Evolutionary conservation across 352 stramenopile genomes (phyloP).

Genomic region (Aphanomyces invadans): DNA sequence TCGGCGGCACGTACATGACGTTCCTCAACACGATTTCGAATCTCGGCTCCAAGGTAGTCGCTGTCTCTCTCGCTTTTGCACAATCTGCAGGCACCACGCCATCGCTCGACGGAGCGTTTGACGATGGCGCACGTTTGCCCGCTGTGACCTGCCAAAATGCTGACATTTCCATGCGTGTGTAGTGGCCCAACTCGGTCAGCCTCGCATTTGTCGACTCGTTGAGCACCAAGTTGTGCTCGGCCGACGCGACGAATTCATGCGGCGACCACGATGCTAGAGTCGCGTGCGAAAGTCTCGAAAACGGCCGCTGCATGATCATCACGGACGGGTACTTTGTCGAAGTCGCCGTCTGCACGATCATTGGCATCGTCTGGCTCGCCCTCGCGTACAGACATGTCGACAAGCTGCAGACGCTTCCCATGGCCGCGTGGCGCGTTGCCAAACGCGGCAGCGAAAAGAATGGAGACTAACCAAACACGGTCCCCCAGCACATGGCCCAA

Average conservation of each 20-base stretch:
- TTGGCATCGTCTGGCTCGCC: conserved; percentile 59
- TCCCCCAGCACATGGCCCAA: no score
- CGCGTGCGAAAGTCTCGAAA: conserved; percentile 45
- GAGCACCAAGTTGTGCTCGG: conserved; percentile 70
- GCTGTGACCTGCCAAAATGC: no score
- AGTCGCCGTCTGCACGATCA: conserved; percentile 53
- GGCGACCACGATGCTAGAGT: conserved; percentile 4
- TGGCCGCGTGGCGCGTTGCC: conserved; percentile 73
- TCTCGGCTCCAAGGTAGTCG: conserved; percentile 90
- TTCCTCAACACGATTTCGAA: conserved; percentile 99
- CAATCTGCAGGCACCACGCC: no score
- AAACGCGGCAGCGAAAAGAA: background rate
- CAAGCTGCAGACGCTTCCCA: conserved; percentile 72
- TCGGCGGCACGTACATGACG: conserved; percentile 99
- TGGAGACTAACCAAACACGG: no score
- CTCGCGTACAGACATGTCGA: conserved; percentile 63
- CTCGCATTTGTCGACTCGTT: conserved; percentile 75
- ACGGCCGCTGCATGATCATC: conserved; percentile 68
- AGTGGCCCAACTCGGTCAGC: conserved; percentile 83
- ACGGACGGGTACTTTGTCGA: conserved; percentile 79
- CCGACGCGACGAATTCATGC: conserved; percentile 27
- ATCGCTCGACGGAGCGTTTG: no score
- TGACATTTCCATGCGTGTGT: background rate
- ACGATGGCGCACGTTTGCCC: no score
- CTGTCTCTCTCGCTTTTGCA: no score